Percentiles rank a stretch among this genome's conserved stretches.
Conservation (phyloP, 1,284 basidiomycete species). For the Leucoagaricus sp. region DNA sequence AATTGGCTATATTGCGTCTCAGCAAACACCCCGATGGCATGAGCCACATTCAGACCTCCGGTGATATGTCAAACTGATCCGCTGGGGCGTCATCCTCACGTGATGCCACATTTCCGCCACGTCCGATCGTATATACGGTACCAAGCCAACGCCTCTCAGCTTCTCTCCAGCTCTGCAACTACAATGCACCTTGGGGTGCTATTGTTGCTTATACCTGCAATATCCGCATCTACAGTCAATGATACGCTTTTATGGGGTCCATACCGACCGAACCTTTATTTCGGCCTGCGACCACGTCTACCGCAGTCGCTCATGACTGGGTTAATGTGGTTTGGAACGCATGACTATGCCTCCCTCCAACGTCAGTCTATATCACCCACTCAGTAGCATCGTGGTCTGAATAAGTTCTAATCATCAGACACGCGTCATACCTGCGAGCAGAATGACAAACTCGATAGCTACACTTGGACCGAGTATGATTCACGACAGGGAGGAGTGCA, state of each 20-base stretch:
- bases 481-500: slow-evolving; percentile 84
- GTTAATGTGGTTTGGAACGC: slow-evolving; percentile 88
- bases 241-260: slow-evolving; percentile 86
- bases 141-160: not conserved
- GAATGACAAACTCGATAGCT: slow-evolving; percentile 76
- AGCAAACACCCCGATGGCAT: not conserved
- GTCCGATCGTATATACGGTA: slow-evolving; percentile 3
- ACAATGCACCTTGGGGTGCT: slow-evolving; percentile 20
- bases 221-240: slow-evolving; percentile 36
- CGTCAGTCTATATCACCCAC: slow-evolving; percentile 43
- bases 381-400: not conserved
- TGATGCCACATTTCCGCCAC: slow-evolving; percentile 13
- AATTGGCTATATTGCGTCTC: not conserved
- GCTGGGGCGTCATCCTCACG: slow-evolving; percentile 3
- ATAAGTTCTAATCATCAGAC: slow-evolving; percentile 43
- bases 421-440: slow-evolving; percentile 91
- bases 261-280: slow-evolving; percentile 91
- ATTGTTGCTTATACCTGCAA: slow-evolving; percentile 29
- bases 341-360: slow-evolving; percentile 72
- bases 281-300: slow-evolving; percentile 83
- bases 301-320: slow-evolving; percentile 90
- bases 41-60: not conserved
- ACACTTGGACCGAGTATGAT: slow-evolving; percentile 90
- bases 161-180: slow-evolving; percentile 6
- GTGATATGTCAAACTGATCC: slow-evolving; percentile 9